Conservation (phyloP, 441 rosid genomes). For the Gossypium lobatum region DNA sequence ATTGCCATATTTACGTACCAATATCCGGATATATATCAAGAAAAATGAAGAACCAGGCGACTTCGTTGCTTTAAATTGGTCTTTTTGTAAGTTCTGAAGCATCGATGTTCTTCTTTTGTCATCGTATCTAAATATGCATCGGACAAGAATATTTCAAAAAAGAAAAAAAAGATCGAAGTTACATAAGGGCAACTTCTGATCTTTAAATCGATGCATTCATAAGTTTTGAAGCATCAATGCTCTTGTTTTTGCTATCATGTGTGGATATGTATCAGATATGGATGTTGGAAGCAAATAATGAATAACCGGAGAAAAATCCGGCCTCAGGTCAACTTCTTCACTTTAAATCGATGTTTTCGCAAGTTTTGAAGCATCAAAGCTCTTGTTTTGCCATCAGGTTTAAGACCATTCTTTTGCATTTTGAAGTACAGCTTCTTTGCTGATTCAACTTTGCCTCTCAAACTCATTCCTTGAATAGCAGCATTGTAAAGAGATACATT, state of each 20-base stretch:
- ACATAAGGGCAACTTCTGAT: not conserved
- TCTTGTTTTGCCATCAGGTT: constrained; percentile 68
- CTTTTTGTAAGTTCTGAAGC: too few relatives aligned
- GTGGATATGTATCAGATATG: too few relatives aligned
- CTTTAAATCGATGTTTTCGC: constrained; percentile 6
- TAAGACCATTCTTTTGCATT: constrained; percentile 52
- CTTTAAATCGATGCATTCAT: not conserved
- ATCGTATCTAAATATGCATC: not conserved
- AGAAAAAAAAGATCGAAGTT: not conserved
- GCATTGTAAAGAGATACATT: constrained; percentile 56
- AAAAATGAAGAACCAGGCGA: too few relatives aligned
- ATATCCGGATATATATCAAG: too few relatives aligned
- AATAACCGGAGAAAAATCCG: not conserved
- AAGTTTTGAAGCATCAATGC: constrained; percentile 70
- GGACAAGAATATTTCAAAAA: not conserved
- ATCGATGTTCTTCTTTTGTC: too few relatives aligned
- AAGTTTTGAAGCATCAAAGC: constrained; percentile 71
- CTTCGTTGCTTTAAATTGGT: too few relatives aligned
- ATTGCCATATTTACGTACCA: too few relatives aligned
- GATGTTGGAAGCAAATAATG: not conserved
- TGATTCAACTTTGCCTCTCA: constrained; percentile 46
- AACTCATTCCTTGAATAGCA: constrained; percentile 20
- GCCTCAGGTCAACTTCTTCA: not conserved
- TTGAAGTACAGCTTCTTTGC: constrained; percentile 54
- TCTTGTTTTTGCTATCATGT: constrained; percentile 22